Evolutionary conservation across 2,329 filamentous ascomycete genomes (phyloP).

Genomic region (Talaromyces piceae): DNA sequence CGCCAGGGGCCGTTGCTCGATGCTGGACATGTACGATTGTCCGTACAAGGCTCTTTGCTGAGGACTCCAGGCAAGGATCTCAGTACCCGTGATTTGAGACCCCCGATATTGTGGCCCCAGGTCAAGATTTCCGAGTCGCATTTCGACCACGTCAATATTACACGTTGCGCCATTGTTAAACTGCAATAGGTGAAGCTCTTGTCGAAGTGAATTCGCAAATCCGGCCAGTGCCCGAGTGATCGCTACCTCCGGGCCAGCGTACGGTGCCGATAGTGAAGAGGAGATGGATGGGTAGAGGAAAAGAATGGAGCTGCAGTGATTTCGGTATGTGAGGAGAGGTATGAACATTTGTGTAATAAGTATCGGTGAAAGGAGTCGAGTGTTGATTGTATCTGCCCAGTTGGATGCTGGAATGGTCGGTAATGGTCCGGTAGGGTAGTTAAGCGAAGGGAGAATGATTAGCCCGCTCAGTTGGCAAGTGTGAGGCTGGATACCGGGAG

Average conservation of each 20-base stretch:
- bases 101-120: slow-evolving; percentile 54
- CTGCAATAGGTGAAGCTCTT: slow-evolving; percentile 66
- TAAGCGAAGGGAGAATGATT: slow-evolving; percentile 69
- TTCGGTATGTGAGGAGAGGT: slow-evolving; percentile 61
- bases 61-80: slow-evolving; percentile 54
- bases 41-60: slow-evolving; percentile 48
- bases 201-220: slow-evolving; percentile 71
- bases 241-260: slow-evolving; percentile 68
- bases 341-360: slow-evolving; percentile 83
- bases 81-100: slow-evolving; percentile 37
- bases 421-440: slow-evolving; percentile 75
- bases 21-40: slow-evolving; percentile 35
- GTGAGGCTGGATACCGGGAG: slow-evolving; percentile 67
- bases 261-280: slow-evolving; percentile 36
- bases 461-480: slow-evolving; percentile 70
- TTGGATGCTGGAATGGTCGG: slow-evolving; percentile 75
- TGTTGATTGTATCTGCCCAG: slow-evolving; percentile 87
- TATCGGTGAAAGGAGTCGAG: slow-evolving; percentile 82
- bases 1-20: slow-evolving; percentile 34
- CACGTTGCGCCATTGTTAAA: slow-evolving; percentile 28
- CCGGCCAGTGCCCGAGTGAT: slow-evolving; percentile 80
- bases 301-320: slow-evolving; percentile 41
- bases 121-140: slow-evolving; percentile 89
- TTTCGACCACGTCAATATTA: slow-evolving; percentile 66
- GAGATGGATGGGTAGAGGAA: slow-evolving; percentile 40